These are phyloP conservation scores for Vigna angularis DNA, from an alignment of 306 rosid species.

Conservation along the genomic window DNA sequence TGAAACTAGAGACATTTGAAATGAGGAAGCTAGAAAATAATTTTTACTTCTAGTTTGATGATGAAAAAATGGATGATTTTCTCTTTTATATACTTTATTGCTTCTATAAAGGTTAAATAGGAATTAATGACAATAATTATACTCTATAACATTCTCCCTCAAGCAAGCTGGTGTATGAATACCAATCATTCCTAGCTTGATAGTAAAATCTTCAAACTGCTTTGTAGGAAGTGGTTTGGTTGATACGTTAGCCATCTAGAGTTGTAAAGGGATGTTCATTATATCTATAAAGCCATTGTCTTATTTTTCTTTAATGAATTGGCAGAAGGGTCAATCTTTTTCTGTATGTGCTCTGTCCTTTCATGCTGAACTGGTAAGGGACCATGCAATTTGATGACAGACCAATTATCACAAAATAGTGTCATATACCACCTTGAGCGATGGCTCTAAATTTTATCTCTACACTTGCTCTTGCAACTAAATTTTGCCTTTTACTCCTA, in stretches of 20 bases:
- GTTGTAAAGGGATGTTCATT: neutral
- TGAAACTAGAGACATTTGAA: neutral
- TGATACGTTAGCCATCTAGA: neutral
- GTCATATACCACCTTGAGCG: neutral
- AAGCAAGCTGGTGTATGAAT: neutral
- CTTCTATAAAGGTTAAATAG: too few species aligned
- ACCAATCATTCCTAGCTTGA: neutral
- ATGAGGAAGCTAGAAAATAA: neutral
- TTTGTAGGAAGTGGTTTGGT: neutral
- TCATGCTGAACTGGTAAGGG: neutral
- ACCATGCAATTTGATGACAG: neutral
- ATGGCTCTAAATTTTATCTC: neutral
- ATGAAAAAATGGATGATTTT: neutral
- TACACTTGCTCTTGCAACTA: too few species aligned
- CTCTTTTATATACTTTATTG: neutral
- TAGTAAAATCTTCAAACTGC: neutral
- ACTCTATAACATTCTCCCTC: neutral
- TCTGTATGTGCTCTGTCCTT: neutral
- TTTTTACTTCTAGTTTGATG: neutral
- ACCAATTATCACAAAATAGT: neutral
- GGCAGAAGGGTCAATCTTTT: neutral
- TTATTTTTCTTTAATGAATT: neutral
- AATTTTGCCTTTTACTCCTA: too few species aligned
- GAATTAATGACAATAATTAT: neutral
- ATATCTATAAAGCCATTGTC: neutral